A percentile compares a stretch with the other conserved stretches of the same genome.
Conservation (phyloP, 495 filamentous ascomycete species). For the Neurospora sp. region DNA sequence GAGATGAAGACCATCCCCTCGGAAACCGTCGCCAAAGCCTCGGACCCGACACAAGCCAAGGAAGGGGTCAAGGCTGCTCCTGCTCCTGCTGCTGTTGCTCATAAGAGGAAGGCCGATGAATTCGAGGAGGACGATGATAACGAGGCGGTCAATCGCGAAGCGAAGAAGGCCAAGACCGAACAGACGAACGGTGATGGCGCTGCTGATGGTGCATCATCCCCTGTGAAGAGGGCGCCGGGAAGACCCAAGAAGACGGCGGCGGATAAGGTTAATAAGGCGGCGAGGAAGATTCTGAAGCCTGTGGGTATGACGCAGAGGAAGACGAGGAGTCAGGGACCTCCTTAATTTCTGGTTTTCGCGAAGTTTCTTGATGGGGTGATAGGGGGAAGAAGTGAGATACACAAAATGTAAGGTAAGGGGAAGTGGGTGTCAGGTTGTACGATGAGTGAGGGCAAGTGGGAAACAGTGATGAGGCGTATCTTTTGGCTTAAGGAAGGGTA, state of each 20-base stretch:
- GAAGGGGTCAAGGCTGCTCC: slow-evolving; percentile 5
- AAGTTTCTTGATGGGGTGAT: too few relatives aligned
- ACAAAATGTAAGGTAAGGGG: background rate
- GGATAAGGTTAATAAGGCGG: background rate
- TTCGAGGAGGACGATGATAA: slow-evolving; percentile 11
- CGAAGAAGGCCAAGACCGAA: slow-evolving; percentile 29
- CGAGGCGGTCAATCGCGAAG: slow-evolving; percentile 9
- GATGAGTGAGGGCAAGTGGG: background rate
- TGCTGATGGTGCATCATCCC: background rate
- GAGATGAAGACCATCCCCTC: slow-evolving; percentile 10
- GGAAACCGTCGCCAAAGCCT: background rate
- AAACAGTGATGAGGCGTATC: background rate
- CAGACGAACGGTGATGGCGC: slow-evolving; percentile 6
- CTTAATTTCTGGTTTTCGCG: slow-evolving; percentile 5
- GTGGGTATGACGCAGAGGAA: slow-evolving; percentile 31
- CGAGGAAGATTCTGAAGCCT: slow-evolving; percentile 1
- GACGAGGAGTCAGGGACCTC: slow-evolving; percentile 36
- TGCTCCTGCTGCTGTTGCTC: slow-evolving; percentile 1
- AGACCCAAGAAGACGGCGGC: background rate
- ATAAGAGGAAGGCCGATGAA: slow-evolving; percentile 5
- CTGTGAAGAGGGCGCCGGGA: background rate
- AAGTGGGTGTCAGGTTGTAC: background rate
- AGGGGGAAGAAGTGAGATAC: background rate
- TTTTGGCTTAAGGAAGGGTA: background rate
- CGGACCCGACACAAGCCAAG: background rate